Evolutionary conservation across 208 protist species (phyloP), one percentile per base, ranked within the genome.

Genomic region (Crithidia bombi): DNA sequence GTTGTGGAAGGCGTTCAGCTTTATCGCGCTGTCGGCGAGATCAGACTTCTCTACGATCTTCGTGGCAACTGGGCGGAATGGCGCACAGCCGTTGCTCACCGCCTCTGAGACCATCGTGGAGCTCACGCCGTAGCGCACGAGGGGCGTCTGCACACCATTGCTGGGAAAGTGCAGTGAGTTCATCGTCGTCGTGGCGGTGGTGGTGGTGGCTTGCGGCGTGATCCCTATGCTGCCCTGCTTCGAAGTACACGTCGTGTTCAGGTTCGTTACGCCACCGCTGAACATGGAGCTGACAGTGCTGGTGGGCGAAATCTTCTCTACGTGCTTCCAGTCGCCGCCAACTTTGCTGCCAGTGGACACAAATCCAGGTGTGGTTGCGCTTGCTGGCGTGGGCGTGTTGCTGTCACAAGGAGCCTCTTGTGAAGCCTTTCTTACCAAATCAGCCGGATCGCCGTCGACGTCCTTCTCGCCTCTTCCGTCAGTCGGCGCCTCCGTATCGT

Each of bases 1-100:
- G 26, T 85, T 83, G 43, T 82, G 68, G 63, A 94, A 82, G 21
- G 83, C 78, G 33, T 81, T 50, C 39, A 85, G 63, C 58, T 81
- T 83, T 46, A 71, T 66, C 15, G 71, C 50, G 26, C 75, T 79
- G n/a, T 66, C 57, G 54, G 57, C 62, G 26, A 92, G 78, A 21
- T 85, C 78, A 21, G 56, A 32, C 86, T 93, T 93, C 41, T 80
- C 56, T 28, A 93, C 65, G 36, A 85, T 55, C 73, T 96, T 96
- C 17, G 90, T 78, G 23, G 91, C 91, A 17, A 96, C 91, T 6
- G 69, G 44, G 50, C 80, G 83, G 57, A 80, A 88, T 25, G 71
- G 78, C 21, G 67, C 46, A 10, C 54, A 47, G 19, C 66, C 68
- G 47, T 54, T 52, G 44, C 32, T 49, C 30, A 71, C 43, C 38